Conservation (phyloP, 495 filamentous ascomycete genomes). For the Aspergillus bridgeri region DNA sequence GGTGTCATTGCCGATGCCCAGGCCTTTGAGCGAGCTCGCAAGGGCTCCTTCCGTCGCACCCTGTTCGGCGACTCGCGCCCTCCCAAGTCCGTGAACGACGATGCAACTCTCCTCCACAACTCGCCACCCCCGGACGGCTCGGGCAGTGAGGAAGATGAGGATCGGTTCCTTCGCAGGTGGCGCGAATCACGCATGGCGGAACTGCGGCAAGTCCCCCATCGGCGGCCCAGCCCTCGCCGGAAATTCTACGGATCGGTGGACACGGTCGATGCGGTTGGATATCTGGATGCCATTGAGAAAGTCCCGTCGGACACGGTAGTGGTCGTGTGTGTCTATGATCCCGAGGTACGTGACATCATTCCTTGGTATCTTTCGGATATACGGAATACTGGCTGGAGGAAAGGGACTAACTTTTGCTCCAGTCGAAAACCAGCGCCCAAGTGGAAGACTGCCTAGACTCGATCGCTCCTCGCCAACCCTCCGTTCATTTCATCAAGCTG, state of each 20-base stretch:
- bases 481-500: conserved; percentile 84
- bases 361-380: background rate
- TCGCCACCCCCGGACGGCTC: conserved; percentile 33
- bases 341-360: conserved; percentile 57
- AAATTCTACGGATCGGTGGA: conserved; percentile 74
- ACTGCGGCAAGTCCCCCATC: conserved; percentile 57
- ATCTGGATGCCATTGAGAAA: conserved; percentile 92
- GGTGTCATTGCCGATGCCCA: conserved; percentile 96
- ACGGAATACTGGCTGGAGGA: background rate
- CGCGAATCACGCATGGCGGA: conserved; percentile 73
- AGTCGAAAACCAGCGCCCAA: conserved; percentile 71
- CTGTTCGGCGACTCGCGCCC: conserved; percentile 35
- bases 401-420: conserved; percentile 13
- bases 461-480: conserved; percentile 64
- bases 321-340: conserved; percentile 93
- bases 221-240: conserved; percentile 63
- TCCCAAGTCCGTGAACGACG: conserved; percentile 41
- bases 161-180: conserved; percentile 81
- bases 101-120: conserved; percentile 42
- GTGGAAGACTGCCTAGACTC: conserved; percentile 73
- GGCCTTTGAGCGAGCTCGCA: conserved; percentile 80
- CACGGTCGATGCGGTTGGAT: conserved; percentile 83
- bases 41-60: conserved; percentile 55
- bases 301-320: conserved; percentile 76
- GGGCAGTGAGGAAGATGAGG: conserved; percentile 63